phyloP scores from a whole-genome alignment of 768 basidiomycete genomes.

The Ramaria rubella region DNA sequence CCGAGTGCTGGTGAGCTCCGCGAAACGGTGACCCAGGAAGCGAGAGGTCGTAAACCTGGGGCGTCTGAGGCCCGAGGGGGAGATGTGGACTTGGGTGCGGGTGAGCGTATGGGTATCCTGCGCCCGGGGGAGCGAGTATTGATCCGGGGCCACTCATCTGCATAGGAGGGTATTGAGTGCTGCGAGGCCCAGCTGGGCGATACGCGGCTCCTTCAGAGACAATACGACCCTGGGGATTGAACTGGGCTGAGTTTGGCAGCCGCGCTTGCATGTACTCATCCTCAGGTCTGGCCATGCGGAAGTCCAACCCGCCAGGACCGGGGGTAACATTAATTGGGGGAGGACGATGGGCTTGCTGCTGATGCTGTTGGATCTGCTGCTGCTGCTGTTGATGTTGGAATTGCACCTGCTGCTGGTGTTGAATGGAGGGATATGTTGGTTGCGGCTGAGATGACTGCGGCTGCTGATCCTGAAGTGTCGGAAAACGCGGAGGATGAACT shows the following conservation, averaged over 20 bases:
- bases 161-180: background rate
- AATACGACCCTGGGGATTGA: background rate
- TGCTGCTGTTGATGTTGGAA: constrained; percentile 3
- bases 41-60: constrained; percentile 49
- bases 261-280: background rate
- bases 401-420: background rate
- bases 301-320: background rate
- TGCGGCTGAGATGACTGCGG: background rate
- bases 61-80: constrained; percentile 32
- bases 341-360: constrained; percentile 2
- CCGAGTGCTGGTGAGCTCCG: constrained; percentile 71
- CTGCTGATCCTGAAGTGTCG: background rate
- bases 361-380: background rate
- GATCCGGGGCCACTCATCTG: background rate
- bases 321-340: background rate
- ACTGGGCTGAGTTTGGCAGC: background rate
- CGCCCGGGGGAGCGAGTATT: constrained; percentile 9
- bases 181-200: background rate
- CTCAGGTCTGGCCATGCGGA: background rate
- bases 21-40: constrained; percentile 65
- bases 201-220: background rate
- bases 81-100: background rate
- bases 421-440: constrained; percentile 1
- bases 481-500: background rate
- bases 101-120: constrained; percentile 65